phyloP scores from a whole-genome alignment of 2,329 filamentous ascomycete species.

The Colletotrichum endophyticum region DNA sequence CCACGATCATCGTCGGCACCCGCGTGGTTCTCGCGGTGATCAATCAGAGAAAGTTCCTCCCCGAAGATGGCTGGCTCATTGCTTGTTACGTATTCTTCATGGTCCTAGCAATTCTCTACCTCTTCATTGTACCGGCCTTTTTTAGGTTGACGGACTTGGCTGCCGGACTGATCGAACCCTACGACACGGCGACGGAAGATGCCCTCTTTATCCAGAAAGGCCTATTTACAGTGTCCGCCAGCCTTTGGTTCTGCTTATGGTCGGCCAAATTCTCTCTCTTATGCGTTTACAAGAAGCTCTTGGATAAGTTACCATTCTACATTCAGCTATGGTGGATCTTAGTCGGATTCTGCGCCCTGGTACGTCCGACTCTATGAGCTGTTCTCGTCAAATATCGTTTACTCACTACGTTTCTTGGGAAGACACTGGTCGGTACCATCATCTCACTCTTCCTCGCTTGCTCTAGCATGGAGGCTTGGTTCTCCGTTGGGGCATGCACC shows the following conservation, averaged over 20 bases:
- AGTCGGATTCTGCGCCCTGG: constrained; percentile 10
- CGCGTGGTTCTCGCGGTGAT: constrained; percentile 3
- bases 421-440: constrained; percentile 18
- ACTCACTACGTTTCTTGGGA: neutral
- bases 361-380: neutral
- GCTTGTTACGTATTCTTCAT: constrained; percentile 17
- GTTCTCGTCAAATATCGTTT: neutral
- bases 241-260: constrained; percentile 21
- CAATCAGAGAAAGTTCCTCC: constrained; percentile 8
- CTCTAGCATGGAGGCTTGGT: constrained; percentile 21
- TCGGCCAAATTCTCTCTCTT: constrained; percentile 16
- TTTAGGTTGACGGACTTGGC: constrained; percentile 14
- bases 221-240: constrained; percentile 16
- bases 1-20: neutral
- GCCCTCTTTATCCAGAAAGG: constrained; percentile 8
- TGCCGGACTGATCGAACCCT: neutral
- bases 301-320: neutral
- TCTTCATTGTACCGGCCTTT: constrained; percentile 6
- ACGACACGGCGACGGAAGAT: neutral
- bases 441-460: constrained; percentile 20
- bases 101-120: constrained; percentile 11
- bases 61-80: constrained; percentile 18
- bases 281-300: constrained; percentile 15
- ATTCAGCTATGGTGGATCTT: constrained; percentile 19
- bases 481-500: constrained; percentile 12